Evolutionary conservation across 257 asterid genomes (phyloP).

Genomic region (Jaltomata sinuosa): DNA sequence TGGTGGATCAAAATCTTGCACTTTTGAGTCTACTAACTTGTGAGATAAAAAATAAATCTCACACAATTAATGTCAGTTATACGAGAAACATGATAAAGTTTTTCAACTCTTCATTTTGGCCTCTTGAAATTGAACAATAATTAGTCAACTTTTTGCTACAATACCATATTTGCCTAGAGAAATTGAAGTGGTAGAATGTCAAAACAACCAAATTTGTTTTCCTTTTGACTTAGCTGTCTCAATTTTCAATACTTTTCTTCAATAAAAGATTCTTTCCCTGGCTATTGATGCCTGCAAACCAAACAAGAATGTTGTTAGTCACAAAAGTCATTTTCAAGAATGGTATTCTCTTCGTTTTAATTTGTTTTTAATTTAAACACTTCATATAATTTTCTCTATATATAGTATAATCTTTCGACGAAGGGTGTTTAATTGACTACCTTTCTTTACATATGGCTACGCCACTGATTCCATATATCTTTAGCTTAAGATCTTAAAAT

Average conservation of each 20-base stretch:
- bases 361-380: too few relatives aligned
- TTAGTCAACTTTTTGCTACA: neutral
- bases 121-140: neutral
- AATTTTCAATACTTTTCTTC: neutral
- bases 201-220: neutral
- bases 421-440: too few relatives aligned
- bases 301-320: neutral
- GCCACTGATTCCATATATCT: too few relatives aligned
- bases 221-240: neutral
- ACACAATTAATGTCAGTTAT: too few relatives aligned
- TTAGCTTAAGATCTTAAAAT: too few relatives aligned
- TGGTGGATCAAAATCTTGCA: too few relatives aligned
- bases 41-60: too few relatives aligned
- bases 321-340: neutral
- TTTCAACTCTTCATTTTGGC: neutral
- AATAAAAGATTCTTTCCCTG: neutral
- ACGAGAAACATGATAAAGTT: neutral
- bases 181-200: neutral
- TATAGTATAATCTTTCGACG: too few relatives aligned
- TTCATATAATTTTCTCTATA: too few relatives aligned
- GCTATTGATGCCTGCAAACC: neutral
- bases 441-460: too few relatives aligned
- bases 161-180: neutral
- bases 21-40: too few relatives aligned
- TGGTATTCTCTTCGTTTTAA: too few relatives aligned